Percentiles rank a stretch among this genome's conserved stretches.
phyloP scores from a whole-genome alignment of 257 asterid species.

The Ilex aquifolium region DNA sequence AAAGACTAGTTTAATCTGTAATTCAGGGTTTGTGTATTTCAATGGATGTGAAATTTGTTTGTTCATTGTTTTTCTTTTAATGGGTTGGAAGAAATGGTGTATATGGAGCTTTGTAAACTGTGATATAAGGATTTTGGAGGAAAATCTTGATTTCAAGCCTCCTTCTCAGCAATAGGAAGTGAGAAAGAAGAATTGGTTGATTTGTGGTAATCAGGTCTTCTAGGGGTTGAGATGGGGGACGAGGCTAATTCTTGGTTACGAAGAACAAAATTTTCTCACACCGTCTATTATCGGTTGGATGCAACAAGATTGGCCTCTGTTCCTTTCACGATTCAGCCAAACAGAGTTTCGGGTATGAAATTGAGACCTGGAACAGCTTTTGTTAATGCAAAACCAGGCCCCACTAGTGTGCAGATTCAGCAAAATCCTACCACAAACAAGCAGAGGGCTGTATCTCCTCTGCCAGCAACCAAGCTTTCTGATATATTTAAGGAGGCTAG shows the following conservation, averaged over 20 bases:
- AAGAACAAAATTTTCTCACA: conserved; percentile 78
- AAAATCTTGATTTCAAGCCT: conserved; percentile 21
- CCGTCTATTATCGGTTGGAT: conserved; percentile 76
- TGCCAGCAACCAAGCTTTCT: conserved; percentile 50
- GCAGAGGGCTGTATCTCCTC: conserved; percentile 70
- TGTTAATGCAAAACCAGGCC: conserved; percentile 24
- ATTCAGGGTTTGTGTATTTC: conserved; percentile 2
- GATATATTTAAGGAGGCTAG: conserved; percentile 79
- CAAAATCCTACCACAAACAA: conserved; percentile 35
- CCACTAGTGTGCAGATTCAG: conserved; percentile 35
- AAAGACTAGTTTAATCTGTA: too few relatives aligned
- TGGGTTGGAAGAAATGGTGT: conserved; percentile 25
- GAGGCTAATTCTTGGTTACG: conserved; percentile 82
- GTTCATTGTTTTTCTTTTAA: conserved; percentile 30
- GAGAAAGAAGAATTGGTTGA: neutral
- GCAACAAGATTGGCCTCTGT: conserved; percentile 45
- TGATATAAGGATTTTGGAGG: conserved; percentile 13
- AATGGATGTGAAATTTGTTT: conserved; percentile 32
- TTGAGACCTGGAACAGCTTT: conserved; percentile 26
- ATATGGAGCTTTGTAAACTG: conserved; percentile 13
- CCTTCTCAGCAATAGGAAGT: conserved; percentile 11
- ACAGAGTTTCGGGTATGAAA: conserved; percentile 13
- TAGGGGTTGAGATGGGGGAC: conserved; percentile 50
- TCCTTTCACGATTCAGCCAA: conserved; percentile 35
- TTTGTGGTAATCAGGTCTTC: too few relatives aligned